Evolutionary conservation across 2,329 filamentous ascomycete genomes (phyloP).

Genomic region (Fusarium circinatum): DNA sequence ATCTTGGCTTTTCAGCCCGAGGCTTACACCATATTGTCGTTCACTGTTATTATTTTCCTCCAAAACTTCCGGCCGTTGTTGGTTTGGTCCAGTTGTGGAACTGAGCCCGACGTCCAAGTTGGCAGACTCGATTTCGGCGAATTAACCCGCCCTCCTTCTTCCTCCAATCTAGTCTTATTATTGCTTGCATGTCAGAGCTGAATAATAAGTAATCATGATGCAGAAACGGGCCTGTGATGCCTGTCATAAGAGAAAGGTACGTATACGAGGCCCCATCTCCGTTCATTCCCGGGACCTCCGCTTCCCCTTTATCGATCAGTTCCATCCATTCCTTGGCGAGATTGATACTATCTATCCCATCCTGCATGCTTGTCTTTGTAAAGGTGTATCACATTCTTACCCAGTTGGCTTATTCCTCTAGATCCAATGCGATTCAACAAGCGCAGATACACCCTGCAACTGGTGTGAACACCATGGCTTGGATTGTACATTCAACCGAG

Average conservation of each 20-base stretch:
- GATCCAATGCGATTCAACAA: constrained; percentile 38
- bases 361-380: not conserved
- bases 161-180: not conserved
- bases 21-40: not conserved
- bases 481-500: constrained; percentile 40
- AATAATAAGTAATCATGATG: constrained; percentile 8
- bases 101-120: not conserved
- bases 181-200: not conserved
- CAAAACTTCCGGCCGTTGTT: not conserved
- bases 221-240: constrained; percentile 39
- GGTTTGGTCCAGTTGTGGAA: not conserved
- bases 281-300: not conserved
- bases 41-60: not conserved
- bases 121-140: not conserved
- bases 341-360: not conserved
- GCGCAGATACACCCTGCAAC: constrained; percentile 22
- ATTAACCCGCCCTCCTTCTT: not conserved
- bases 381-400: not conserved
- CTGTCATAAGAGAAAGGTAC: constrained; percentile 40
- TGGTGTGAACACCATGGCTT: constrained; percentile 41
- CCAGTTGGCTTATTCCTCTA: not conserved
- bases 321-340: constrained; percentile 9
- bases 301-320: not conserved
- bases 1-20: not conserved
- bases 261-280: constrained; percentile 11